Conservation (phyloP, 1,284 basidiomycete species). For the Tilletia indica region DNA sequence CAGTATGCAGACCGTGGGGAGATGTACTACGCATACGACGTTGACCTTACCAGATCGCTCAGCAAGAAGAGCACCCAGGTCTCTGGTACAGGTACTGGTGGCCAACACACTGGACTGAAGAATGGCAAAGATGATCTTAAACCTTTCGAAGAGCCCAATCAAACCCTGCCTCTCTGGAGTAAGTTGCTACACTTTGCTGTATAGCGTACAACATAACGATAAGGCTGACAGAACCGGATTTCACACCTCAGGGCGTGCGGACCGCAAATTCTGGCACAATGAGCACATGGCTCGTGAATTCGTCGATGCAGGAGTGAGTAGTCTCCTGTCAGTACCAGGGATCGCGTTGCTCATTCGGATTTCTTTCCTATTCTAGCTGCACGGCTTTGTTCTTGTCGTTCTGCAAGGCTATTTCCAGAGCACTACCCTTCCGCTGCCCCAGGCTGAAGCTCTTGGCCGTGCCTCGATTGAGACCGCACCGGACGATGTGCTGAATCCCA, state of each 20-base stretch:
- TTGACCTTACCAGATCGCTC: constrained; percentile 60
- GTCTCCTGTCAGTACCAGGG: too few relatives aligned
- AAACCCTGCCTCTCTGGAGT: constrained; percentile 73
- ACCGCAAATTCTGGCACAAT: constrained; percentile 86
- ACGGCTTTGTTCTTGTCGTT: constrained; percentile 77
- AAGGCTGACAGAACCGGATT: not conserved
- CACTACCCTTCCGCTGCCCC: constrained; percentile 33
- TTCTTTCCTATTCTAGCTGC: constrained; percentile 59
- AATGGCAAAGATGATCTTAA: constrained; percentile 31
- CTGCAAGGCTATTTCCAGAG: constrained; percentile 83
- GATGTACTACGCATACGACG: constrained; percentile 58
- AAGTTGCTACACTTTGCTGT: not conserved
- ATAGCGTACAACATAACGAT: not conserved
- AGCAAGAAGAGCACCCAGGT: constrained; percentile 57
- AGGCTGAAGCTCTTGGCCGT: not conserved
- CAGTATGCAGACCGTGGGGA: constrained; percentile 43
- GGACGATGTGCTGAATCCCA: constrained; percentile 12
- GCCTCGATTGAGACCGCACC: constrained; percentile 8
- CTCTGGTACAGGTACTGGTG: constrained; percentile 17
- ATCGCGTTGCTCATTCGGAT: constrained; percentile 42
- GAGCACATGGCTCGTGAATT: constrained; percentile 72
- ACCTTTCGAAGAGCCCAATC: constrained; percentile 69
- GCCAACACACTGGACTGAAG: not conserved
- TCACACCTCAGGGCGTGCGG: constrained; percentile 63
- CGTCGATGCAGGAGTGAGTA: constrained; percentile 49